These are phyloP conservation scores for Aspergillus conjunctus DNA, from an alignment of 495 filamentous ascomycete genomes.

Conservation along the genomic window DNA sequence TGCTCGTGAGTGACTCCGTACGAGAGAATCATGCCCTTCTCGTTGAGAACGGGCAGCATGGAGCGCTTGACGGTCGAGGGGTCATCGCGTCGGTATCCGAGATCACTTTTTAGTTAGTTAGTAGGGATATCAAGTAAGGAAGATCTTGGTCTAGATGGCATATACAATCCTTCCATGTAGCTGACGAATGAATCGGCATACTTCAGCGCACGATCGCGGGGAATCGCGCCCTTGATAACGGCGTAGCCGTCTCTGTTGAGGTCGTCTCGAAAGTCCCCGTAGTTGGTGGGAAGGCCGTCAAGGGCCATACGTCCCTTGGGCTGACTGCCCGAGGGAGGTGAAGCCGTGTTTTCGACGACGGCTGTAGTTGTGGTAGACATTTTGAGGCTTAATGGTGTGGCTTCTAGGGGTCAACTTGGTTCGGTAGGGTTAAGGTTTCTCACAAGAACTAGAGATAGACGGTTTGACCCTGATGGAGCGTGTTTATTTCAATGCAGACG, in stretches of 20 bases:
- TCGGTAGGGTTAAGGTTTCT: not conserved
- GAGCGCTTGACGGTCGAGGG: constrained; percentile 36
- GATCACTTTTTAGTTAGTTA: constrained; percentile 25
- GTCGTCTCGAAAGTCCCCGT: constrained; percentile 39
- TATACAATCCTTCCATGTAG: constrained; percentile 43
- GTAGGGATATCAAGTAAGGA: not conserved
- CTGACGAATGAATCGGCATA: constrained; percentile 40
- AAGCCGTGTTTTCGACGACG: not conserved
- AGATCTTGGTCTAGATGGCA: not conserved
- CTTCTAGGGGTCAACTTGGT: not conserved
- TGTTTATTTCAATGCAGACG: not conserved
- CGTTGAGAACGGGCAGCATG: constrained; percentile 44
- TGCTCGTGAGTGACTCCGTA: constrained; percentile 47
- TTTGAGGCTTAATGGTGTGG: not conserved
- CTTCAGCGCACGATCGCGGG: constrained; percentile 36
- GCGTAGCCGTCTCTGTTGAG: constrained; percentile 44
- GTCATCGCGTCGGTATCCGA: constrained; percentile 43
- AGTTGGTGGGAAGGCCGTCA: constrained; percentile 29
- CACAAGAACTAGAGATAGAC: not conserved
- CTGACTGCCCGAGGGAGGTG: not conserved
- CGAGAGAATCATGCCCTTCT: constrained; percentile 45
- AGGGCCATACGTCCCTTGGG: constrained; percentile 26
- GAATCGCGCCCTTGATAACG: constrained; percentile 50
- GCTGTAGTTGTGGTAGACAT: constrained; percentile 14
- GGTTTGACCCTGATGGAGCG: not conserved